Evolutionary conservation across 1,284 basidiomycete species (phyloP).

Genomic region (Trichosporon sp.): DNA sequence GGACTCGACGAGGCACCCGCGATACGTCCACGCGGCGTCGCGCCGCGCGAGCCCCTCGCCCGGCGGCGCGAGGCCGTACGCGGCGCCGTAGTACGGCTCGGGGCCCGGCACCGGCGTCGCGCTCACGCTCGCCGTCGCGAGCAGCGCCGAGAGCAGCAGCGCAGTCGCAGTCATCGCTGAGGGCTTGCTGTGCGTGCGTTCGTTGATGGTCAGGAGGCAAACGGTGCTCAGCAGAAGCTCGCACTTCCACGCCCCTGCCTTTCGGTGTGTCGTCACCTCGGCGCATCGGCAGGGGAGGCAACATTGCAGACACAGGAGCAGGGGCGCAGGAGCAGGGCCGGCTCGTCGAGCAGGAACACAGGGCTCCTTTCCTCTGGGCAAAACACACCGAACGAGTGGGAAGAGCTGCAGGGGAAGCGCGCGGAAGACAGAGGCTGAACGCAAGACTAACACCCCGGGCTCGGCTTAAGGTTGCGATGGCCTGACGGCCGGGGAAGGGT

Average conservation of each 20-base stretch:
- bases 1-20: conserved; percentile 48
- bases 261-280: no score
- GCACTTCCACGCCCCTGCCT: neutral
- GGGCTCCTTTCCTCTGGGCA: no score
- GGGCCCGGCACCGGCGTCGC: no score
- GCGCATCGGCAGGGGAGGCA: neutral
- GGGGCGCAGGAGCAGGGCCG: neutral
- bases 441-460: neutral
- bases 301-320: neutral
- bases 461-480: neutral
- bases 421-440: neutral
- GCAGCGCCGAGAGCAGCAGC: neutral
- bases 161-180: neutral
- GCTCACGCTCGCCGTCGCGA: no score
- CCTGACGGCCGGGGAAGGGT: neutral
- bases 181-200: no score
- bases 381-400: neutral
- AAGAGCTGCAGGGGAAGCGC: neutral
- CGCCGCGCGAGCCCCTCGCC: conserved; percentile 24
- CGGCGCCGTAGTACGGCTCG: conserved; percentile 32
- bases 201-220: neutral
- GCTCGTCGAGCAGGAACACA: neutral
- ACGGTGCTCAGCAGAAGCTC: neutral
- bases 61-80: conserved; percentile 35
- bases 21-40: conserved; percentile 42